Base-by-base conservation (phyloP, 2,329 filamentous ascomycete genomes). In the Cladosporium sp. region DNA sequence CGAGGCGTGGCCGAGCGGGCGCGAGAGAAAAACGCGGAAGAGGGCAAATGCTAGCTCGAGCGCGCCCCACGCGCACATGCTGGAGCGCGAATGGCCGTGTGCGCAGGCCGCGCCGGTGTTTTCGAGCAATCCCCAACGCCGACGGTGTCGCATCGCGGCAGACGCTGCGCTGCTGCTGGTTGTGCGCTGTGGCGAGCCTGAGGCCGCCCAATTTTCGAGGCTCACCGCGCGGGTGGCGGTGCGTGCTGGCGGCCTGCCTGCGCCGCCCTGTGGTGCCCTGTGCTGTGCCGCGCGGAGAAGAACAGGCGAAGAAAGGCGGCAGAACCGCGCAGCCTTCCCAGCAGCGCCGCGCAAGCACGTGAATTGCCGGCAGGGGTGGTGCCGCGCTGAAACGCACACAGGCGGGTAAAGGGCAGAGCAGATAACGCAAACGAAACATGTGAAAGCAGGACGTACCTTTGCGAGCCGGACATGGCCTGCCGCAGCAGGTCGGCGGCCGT, bases 401-500 rank as follows among this genome's bases (percentile, higher is more conserved):
- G 22, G 22, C 22, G 22, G 22, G 7, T 28, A 28, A 28, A 28
- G 22, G 22, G 22, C 22, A 28, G 22, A 28, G 22, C 22, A 28
- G 22, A 28, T 28, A 28, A 7, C 22, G 22, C 22, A 28, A 28
- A 28, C 22, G 22, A 28, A 31, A 38, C 52, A 74, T 56, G 57
- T 42, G 41, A 49, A 54, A 49, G 35, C 55, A 35, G 19, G 41
- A 59, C 78, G 76, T 75, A 83, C 80, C 75, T 78, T 64, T 78
- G 77, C 4, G 46, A 41, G 46, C 46, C 46, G 9, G 46, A 40
- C 66, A 76, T 69, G 54, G 78, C 74, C 68, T 82, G 81, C 63
- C 79, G 75, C 63, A 81, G 69, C 67, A 81, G 69, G 62, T 82
- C 80, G 48, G 77, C 76, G 52, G 80, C 78, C 61, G 74, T 68